A percentile compares a stretch with the other conserved stretches of the same genome.
Conservation (phyloP, 768 basidiomycete species). For the Naganishia vaughanmartiniae region DNA sequence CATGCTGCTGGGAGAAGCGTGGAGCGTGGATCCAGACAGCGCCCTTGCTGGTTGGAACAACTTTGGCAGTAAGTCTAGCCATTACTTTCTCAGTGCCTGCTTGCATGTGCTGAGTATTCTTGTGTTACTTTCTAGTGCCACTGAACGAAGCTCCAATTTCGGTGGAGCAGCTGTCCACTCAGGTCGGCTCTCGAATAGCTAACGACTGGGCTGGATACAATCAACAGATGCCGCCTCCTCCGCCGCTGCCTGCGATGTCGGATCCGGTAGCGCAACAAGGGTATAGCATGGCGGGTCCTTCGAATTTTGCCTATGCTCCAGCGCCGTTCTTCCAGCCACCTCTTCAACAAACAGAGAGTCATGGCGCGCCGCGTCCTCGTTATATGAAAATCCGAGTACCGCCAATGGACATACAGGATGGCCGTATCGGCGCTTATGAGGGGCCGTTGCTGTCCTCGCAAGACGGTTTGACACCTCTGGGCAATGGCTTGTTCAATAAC, state of each 20-base stretch:
- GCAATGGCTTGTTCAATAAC: background rate
- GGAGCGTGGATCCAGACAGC: background rate
- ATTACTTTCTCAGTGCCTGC: background rate
- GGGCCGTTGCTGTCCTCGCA: constrained; percentile 9
- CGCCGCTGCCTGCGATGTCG: background rate
- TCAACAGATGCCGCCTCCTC: background rate
- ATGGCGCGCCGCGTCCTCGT: background rate
- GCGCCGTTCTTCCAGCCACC: background rate
- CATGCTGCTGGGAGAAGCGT: constrained; percentile 11
- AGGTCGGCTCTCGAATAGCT: constrained; percentile 1
- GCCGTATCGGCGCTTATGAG: background rate
- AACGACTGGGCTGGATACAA: constrained; percentile 1
- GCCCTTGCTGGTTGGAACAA: constrained; percentile 11
- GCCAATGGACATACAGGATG: background rate
- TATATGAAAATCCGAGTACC: constrained; percentile 7
- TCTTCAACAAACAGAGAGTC: background rate
- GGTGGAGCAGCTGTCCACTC: background rate
- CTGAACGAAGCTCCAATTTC: constrained; percentile 2
- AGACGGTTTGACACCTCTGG: constrained; percentile 3
- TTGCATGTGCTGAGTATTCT: background rate
- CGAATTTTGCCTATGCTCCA: background rate
- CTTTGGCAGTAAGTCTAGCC: constrained; percentile 7
- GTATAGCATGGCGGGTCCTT: background rate
- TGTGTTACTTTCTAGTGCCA: background rate
- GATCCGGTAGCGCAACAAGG: background rate